Percentiles rank a stretch among this genome's conserved stretches.
Conservation (phyloP, 768 basidiomycete species). For the Lentinula boryana region DNA sequence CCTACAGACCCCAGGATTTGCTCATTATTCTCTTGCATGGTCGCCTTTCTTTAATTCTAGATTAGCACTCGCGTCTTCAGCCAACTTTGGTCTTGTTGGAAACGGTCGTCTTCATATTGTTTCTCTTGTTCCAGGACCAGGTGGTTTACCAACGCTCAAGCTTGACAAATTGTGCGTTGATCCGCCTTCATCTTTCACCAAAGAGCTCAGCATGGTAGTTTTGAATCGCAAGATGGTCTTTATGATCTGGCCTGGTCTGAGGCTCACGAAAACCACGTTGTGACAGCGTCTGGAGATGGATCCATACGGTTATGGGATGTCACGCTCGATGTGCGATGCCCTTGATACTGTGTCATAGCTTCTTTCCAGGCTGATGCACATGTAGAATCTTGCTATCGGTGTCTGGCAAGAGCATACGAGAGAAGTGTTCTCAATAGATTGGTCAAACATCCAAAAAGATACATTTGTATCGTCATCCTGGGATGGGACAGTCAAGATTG, state of each 20-base stretch:
- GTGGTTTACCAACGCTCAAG: constrained; percentile 35
- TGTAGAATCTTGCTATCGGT: constrained; percentile 81
- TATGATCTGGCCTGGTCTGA: constrained; percentile 96
- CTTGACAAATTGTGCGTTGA: constrained; percentile 65
- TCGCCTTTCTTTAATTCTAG: constrained; percentile 78
- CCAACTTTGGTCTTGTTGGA: constrained; percentile 93
- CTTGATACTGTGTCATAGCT: background rate
- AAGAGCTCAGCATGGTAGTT: constrained; percentile 42
- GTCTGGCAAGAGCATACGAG: constrained; percentile 93
- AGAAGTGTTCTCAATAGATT: constrained; percentile 92
- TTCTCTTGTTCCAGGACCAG: constrained; percentile 43
- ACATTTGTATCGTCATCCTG: constrained; percentile 84
- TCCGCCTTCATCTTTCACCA: background rate
- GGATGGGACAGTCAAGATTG: constrained; percentile 89
- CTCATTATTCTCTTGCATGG: constrained; percentile 78
- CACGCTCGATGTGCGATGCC: constrained; percentile 62
- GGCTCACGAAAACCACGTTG: constrained; percentile 88
- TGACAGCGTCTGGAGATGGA: constrained; percentile 86
- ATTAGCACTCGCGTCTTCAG: constrained; percentile 75
- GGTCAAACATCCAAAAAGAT: constrained; percentile 91
- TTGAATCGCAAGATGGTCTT: constrained; percentile 84
- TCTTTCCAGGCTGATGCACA: constrained; percentile 18
- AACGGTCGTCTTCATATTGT: constrained; percentile 83
- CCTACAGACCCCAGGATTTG: constrained; percentile 74
- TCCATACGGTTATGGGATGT: constrained; percentile 89